phyloP scores from a whole-genome alignment of 73 alveolate species.

The Tetrahymena thermophila region DNA sequence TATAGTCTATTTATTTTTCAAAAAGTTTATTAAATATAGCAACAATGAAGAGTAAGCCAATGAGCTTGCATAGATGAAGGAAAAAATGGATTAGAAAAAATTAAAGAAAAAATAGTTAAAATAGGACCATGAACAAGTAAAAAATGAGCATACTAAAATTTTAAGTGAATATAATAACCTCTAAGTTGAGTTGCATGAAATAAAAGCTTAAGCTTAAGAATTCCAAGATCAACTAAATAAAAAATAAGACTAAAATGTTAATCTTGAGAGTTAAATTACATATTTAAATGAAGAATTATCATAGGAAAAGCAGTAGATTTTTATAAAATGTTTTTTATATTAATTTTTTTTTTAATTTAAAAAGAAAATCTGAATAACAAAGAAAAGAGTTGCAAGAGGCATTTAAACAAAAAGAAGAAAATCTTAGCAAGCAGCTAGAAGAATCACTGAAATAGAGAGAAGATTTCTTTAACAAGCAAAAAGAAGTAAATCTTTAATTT shows the following conservation, averaged over 20 bases:
- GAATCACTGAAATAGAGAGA: background rate
- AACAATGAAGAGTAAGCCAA: background rate
- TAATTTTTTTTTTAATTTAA: background rate
- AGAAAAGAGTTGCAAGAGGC: background rate
- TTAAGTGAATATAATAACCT: background rate
- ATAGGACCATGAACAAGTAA: background rate
- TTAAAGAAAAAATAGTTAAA: background rate
- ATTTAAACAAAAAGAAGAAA: background rate
- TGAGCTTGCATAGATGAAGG: background rate
- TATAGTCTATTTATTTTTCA: background rate
- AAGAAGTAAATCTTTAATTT: background rate
- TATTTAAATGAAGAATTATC: background rate
- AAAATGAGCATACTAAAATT: background rate
- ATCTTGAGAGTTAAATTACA: background rate
- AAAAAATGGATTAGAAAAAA: background rate
- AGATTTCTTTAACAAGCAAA: background rate
- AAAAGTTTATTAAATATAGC: background rate
- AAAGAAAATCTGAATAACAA: background rate
- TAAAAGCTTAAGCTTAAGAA: background rate
- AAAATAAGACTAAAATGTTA: background rate
- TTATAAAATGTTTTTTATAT: background rate
- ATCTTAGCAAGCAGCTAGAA: background rate
- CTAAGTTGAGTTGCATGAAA: background rate
- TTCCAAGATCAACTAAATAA: background rate
- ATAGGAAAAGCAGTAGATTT: background rate